Evolutionary conservation across 768 basidiomycete genomes (phyloP).

Genomic region (Phylloporus arenicola): DNA sequence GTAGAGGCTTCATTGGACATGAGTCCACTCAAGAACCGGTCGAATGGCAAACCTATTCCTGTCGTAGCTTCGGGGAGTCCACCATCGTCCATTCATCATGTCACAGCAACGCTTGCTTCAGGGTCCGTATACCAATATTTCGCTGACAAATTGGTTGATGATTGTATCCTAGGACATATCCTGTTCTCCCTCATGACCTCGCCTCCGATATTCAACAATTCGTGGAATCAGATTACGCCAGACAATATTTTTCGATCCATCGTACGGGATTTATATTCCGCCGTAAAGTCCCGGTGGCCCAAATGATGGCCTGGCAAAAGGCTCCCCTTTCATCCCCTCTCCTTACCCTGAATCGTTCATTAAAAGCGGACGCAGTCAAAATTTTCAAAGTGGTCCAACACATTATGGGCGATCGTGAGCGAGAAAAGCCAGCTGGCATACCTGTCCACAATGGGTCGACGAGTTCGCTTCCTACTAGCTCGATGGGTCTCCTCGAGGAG

Average conservation of each 20-base stretch:
- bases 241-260: conserved; percentile 85
- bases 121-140: conserved; percentile 44
- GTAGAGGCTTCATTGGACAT: conserved; percentile 64
- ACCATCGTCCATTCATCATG: conserved; percentile 10
- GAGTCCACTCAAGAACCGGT: conserved; percentile 69
- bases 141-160: not conserved
- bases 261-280: conserved; percentile 85
- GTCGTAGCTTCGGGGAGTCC: conserved; percentile 39
- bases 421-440: conserved; percentile 52
- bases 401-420: conserved; percentile 90
- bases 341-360: conserved; percentile 57
- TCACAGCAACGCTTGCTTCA: conserved; percentile 49
- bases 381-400: conserved; percentile 88
- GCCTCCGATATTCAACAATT: conserved; percentile 85
- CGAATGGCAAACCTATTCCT: conserved; percentile 56
- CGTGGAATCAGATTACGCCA: conserved; percentile 79
- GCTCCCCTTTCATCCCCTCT: conserved; percentile 67
- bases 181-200: conserved; percentile 73
- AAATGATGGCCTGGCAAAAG: conserved; percentile 93
- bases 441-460: conserved; percentile 42
- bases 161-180: conserved; percentile 53
- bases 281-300: conserved; percentile 72
- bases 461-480: conserved; percentile 39
- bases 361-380: conserved; percentile 75
- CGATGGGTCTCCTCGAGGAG: conserved; percentile 62